These are phyloP conservation scores for Elaeis guineensis DNA, from an alignment of 176 grass and related monocot genomes.

Conservation along the genomic window DNA sequence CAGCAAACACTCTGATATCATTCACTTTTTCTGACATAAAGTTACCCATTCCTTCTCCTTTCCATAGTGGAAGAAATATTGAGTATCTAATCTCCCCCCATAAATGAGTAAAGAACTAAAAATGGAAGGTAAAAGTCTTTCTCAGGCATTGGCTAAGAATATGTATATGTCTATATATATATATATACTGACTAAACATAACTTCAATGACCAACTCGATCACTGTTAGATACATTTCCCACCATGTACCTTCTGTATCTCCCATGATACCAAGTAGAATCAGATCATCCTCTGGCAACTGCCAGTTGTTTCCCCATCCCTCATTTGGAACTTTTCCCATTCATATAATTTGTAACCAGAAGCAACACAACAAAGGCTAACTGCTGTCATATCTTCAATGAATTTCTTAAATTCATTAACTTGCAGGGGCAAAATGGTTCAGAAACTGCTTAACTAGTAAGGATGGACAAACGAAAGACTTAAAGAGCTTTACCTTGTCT, in stretches of 20 bases:
- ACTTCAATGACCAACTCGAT: no score
- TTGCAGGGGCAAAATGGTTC: constrained; percentile 30
- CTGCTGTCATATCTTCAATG: constrained; percentile 60
- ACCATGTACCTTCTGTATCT: constrained; percentile 68
- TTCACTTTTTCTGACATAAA: no score
- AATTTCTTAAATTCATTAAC: constrained; percentile 46
- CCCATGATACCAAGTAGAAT: constrained; percentile 72
- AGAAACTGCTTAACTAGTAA: background rate
- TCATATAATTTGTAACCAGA: constrained; percentile 58
- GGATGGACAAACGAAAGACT: background rate
- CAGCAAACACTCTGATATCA: no score
- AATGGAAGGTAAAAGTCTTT: background rate
- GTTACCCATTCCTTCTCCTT: no score
- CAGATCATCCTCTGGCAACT: constrained; percentile 57
- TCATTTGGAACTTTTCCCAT: constrained; percentile 22
- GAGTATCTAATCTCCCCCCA: no score
- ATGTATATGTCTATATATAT: no score
- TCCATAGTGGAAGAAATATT: no score
- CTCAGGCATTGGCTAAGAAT: no score
- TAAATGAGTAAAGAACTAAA: no score
- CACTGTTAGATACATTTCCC: constrained; percentile 1
- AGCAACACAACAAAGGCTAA: constrained; percentile 80
- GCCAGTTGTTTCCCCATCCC: constrained; percentile 49
- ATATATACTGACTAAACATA: no score
- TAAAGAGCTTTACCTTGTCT: constrained; percentile 34